phyloP scores from a whole-genome alignment of 495 filamentous ascomycete genomes.

The Podospora didyma region DNA sequence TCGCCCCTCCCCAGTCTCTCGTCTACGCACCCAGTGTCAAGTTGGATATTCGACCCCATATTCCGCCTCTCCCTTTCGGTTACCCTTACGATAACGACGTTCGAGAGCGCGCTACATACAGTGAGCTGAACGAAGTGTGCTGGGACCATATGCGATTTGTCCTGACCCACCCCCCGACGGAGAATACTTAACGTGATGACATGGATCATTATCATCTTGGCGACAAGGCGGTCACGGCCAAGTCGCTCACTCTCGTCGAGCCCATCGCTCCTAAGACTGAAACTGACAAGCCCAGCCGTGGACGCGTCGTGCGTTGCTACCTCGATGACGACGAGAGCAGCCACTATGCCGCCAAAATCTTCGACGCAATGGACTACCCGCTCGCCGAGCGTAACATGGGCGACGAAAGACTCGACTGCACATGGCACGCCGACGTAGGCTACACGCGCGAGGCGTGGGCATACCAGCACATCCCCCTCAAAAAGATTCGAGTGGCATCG shows the following conservation, averaged over 20 bases:
- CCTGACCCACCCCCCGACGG: neutral
- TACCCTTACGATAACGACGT: neutral
- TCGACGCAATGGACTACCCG: constrained; percentile 2
- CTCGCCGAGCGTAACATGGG: neutral
- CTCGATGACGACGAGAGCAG: neutral
- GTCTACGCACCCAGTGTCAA: neutral
- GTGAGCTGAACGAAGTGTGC: neutral
- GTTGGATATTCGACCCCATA: neutral
- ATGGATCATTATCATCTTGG: neutral
- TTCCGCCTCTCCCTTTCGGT: neutral
- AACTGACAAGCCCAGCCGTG: neutral
- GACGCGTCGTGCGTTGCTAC: neutral
- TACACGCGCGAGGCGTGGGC: constrained; percentile 6
- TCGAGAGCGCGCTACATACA: neutral
- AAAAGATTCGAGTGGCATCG: neutral
- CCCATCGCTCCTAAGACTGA: neutral
- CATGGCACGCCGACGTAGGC: constrained; percentile 2
- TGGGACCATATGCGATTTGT: neutral
- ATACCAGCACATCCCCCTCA: constrained; percentile 2
- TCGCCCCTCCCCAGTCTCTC: no score
- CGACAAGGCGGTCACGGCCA: neutral
- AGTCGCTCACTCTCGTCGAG: neutral
- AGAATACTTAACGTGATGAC: neutral
- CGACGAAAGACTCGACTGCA: neutral
- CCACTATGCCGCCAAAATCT: constrained; percentile 3